A percentile compares a stretch with the other conserved stretches of the same genome.
These are phyloP conservation scores for Botrytis hyacinthi DNA, from an alignment of 2,329 filamentous ascomycete genomes.

Conservation along the genomic window DNA sequence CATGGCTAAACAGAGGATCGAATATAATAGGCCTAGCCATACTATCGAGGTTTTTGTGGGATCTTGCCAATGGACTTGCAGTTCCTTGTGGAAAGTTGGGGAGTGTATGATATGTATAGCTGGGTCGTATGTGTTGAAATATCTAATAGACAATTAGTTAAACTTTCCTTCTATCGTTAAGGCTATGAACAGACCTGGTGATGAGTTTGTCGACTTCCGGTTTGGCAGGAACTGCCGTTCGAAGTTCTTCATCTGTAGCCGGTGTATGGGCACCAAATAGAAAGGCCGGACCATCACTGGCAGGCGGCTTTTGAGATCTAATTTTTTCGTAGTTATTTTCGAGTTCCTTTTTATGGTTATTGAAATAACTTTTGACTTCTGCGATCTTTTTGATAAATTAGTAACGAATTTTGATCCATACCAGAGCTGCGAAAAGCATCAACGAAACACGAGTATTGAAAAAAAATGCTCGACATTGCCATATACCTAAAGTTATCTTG, in stretches of 20 bases:
- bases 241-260: conserved; percentile 72
- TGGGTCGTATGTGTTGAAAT: conserved; percentile 79
- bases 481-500: background rate
- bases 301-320: conserved; percentile 62
- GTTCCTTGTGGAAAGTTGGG: conserved; percentile 78
- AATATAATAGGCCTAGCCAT: conserved; percentile 76
- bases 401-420: background rate
- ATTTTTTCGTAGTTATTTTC: conserved; percentile 79
- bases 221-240: conserved; percentile 76
- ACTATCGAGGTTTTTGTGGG: conserved; percentile 70
- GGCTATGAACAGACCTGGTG: conserved; percentile 41
- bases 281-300: conserved; percentile 68
- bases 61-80: conserved; percentile 65
- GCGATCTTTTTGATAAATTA: conserved; percentile 56
- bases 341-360: conserved; percentile 81
- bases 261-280: conserved; percentile 71
- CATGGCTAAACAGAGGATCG: conserved; percentile 73
- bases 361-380: conserved; percentile 91
- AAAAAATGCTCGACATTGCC: background rate
- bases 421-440: background rate
- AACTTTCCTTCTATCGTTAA: background rate
- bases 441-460: background rate
- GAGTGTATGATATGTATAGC: conserved; percentile 75
- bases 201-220: conserved; percentile 82
- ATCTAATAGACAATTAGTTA: conserved; percentile 49